A percentile compares a stretch with the other conserved stretches of the same genome.
Evolutionary conservation across 371 early-diverging fungal genomes (phyloP).

Genomic region (Mucor circinelloides): DNA sequence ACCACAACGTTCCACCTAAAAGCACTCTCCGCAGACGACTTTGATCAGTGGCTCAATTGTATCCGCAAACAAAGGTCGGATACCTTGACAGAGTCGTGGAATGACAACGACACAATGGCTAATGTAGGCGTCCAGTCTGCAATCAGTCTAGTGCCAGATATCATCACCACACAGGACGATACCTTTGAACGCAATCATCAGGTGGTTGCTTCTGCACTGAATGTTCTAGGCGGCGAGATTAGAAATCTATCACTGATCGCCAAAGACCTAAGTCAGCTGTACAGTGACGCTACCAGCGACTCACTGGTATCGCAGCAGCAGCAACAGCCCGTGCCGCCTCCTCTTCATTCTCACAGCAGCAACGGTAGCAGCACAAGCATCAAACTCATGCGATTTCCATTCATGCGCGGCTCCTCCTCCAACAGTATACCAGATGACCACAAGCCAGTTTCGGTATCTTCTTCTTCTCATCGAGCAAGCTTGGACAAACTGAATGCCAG

Average conservation of each 20-base stretch:
- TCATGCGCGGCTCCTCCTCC: constrained; percentile 4
- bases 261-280: background rate
- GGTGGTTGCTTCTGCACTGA: background rate
- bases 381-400: constrained; percentile 12
- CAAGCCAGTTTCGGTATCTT: background rate
- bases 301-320: background rate
- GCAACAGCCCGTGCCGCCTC: background rate
- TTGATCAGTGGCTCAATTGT: constrained; percentile 57
- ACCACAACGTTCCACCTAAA: constrained; percentile 74
- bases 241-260: background rate
- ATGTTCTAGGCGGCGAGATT: background rate
- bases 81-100: background rate
- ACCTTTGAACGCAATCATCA: background rate
- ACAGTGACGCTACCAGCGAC: background rate
- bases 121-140: background rate
- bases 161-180: background rate
- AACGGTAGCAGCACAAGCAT: background rate
- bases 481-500: background rate
- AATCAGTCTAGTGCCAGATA: background rate
- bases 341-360: background rate
- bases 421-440: background rate
- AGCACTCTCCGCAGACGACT: constrained; percentile 60
- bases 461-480: background rate
- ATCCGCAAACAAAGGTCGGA: constrained; percentile 22
- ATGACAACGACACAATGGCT: background rate